These are phyloP conservation scores for Tetracladium marchalianum DNA, from an alignment of 495 filamentous ascomycete genomes.

Conservation along the genomic window DNA sequence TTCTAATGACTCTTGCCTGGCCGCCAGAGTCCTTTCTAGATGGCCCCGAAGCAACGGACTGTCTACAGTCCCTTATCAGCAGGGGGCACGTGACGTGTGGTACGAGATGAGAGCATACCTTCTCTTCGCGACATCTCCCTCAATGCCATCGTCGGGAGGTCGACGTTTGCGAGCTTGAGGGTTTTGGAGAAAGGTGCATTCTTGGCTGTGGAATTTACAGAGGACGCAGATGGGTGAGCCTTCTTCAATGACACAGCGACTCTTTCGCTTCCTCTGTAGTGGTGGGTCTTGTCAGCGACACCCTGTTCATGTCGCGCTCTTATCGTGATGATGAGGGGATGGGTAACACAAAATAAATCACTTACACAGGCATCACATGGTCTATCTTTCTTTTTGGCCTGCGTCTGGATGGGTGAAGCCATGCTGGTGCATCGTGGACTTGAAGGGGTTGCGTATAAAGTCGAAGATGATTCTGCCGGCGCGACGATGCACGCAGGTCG, in stretches of 20 bases:
- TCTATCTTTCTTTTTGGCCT: constrained; percentile 23
- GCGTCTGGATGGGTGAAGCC: constrained; percentile 24
- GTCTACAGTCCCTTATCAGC: constrained; percentile 15
- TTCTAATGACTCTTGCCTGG: constrained; percentile 25
- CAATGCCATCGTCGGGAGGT: constrained; percentile 43
- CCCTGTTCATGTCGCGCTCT: background rate
- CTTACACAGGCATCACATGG: constrained; percentile 51
- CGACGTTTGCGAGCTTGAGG: constrained; percentile 64
- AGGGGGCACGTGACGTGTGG: constrained; percentile 8
- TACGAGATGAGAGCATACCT: constrained; percentile 34
- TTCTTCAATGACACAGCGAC: constrained; percentile 79
- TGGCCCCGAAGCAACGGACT: constrained; percentile 6
- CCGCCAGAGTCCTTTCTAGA: constrained; percentile 6
- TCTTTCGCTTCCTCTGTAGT: constrained; percentile 55
- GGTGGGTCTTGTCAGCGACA: background rate
- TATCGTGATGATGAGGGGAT: background rate
- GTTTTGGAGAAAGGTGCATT: constrained; percentile 54
- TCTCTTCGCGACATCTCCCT: constrained; percentile 44
- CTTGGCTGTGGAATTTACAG: constrained; percentile 49
- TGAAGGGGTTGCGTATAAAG: too few relatives aligned
- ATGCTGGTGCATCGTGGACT: constrained; percentile 9
- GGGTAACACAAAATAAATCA: background rate
- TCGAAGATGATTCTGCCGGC: too few relatives aligned
- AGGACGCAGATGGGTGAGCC: constrained; percentile 51
- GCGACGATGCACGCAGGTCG: too few relatives aligned